Evolutionary conservation across 192 early-diverging fungal genomes (phyloP), one percentile per base, ranked within the genome.

Genomic region (Coemansia sp.): DNA sequence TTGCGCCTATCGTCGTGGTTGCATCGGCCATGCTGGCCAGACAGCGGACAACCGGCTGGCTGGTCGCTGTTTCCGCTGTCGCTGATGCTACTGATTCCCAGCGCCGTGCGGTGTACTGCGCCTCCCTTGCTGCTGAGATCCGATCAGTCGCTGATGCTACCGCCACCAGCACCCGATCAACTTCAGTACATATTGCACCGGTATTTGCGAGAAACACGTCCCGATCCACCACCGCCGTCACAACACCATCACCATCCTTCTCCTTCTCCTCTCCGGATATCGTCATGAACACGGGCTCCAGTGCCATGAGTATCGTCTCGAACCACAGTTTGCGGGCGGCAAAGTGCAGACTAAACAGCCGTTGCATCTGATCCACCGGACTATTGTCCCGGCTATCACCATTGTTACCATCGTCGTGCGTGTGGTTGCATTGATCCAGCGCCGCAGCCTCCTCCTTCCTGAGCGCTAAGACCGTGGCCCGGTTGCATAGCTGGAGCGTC

Each of bases 301-400:
- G 11, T 8, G 37, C n/a, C 2, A 41, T 41, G 18, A 76, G 32
- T 15, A 76, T 47, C 0, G 26, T 8, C 18, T 64, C 48, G 18
- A 81, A 49, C 79, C 79, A 81, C 41, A 52, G n/a, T 18, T 43
- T 63, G 4, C 79, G 79, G 16, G 69, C 18, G 6, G 70, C 47
- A 73, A 81, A 81, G 32, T 66, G 68, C 45, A 58, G 11, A 3
- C 52, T 45, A 32, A 76, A 76, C 15, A 56, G 58, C 1, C 16
- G 39, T 13, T 65, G 60, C 15, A 73, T 57, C 11, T 37, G 16
- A 8, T 79, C 77, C 19, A 80, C 26, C 19, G 65, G 22, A 48
- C 22, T 5, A 0, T 13, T 21, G 18, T 65, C 69, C 37, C 54
- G 42, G 15, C 41, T 26, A 26, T 26, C 26, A 26, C 26, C 26